Evolutionary conservation across 2,329 filamentous ascomycete genomes (phyloP).

Genomic region (Penicillium griseofulvum): DNA sequence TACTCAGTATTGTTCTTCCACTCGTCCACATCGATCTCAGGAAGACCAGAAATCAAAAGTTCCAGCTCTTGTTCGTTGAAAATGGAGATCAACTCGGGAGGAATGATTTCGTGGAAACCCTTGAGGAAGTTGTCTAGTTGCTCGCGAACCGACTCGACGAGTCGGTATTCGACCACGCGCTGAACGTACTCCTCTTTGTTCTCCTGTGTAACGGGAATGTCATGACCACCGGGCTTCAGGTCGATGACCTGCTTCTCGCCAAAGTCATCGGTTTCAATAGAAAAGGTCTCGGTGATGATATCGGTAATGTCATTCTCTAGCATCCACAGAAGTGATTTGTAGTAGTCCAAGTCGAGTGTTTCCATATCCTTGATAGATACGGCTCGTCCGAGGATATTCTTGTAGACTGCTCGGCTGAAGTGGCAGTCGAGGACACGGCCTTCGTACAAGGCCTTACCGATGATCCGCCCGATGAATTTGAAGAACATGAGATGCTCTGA

Average conservation of each 20-base stretch:
- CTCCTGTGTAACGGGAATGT: slow-evolving; percentile 91
- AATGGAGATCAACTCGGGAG: slow-evolving; percentile 88
- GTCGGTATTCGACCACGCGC: slow-evolving; percentile 87
- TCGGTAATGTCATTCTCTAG: slow-evolving; percentile 97
- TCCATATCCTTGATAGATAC: slow-evolving; percentile 99
- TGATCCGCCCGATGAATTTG: slow-evolving; percentile 98
- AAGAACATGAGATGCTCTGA: slow-evolving; percentile 96
- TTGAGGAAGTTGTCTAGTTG: slow-evolving; percentile 92
- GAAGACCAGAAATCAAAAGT: slow-evolving; percentile 90
- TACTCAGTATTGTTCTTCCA: slow-evolving; percentile 99
- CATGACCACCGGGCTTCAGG: slow-evolving; percentile 79
- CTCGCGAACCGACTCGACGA: slow-evolving; percentile 86
- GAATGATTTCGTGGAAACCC: slow-evolving; percentile 96
- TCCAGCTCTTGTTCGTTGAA: slow-evolving; percentile 99
- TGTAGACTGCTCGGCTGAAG: slow-evolving; percentile 98
- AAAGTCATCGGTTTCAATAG: slow-evolving; percentile 89
- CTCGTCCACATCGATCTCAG: slow-evolving; percentile 96
- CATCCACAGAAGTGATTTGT: slow-evolving; percentile 98
- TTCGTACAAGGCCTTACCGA: slow-evolving; percentile 97
- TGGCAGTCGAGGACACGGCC: slow-evolving; percentile 94
- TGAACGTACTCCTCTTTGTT: slow-evolving; percentile 99
- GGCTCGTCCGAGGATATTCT: slow-evolving; percentile 89
- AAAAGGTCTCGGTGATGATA: slow-evolving; percentile 94
- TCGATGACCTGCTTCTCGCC: slow-evolving; percentile 85
- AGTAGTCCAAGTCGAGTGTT: slow-evolving; percentile 96